A percentile compares a stretch with the other conserved stretches of the same genome.
phyloP scores from a whole-genome alignment of 495 filamentous ascomycete species.

The Extremus antarcticus region DNA sequence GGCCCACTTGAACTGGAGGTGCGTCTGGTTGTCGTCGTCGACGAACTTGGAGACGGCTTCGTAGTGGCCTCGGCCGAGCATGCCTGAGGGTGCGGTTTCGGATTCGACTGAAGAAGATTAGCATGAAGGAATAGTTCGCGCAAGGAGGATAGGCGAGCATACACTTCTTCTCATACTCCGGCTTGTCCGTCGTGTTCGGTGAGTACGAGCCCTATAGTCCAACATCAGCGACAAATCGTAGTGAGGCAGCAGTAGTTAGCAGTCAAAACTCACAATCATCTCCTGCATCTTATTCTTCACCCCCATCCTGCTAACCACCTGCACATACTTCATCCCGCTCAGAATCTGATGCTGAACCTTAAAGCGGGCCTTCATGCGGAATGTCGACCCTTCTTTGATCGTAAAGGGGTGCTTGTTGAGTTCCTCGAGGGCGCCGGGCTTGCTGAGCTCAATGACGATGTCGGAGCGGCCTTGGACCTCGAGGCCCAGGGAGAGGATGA shows the following conservation, averaged over 20 bases:
- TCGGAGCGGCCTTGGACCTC: constrained; percentile 66
- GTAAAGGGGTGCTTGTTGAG: constrained; percentile 86
- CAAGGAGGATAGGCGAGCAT: constrained; percentile 32
- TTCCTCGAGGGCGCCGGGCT: constrained; percentile 49
- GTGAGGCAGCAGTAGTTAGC: no score
- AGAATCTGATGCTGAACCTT: constrained; percentile 93
- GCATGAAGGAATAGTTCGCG: background rate
- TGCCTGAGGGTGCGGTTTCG: constrained; percentile 82
- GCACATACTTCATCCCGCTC: constrained; percentile 87
- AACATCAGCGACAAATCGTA: background rate
- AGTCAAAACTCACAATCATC: constrained; percentile 83
- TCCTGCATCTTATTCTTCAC: constrained; percentile 81
- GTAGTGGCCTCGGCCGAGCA: constrained; percentile 79
- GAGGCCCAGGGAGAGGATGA: constrained; percentile 82
- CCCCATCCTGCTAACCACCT: constrained; percentile 78
- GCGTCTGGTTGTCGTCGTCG: constrained; percentile 79
- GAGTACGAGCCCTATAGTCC: constrained; percentile 68
- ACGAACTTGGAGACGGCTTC: constrained; percentile 75
- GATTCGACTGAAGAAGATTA: constrained; percentile 52
- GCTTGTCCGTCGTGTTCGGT: constrained; percentile 75
- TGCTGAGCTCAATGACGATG: constrained; percentile 70
- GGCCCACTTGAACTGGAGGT: constrained; percentile 83
- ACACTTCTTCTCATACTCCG: constrained; percentile 84
- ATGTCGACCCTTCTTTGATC: constrained; percentile 89
- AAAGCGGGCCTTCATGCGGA: constrained; percentile 87